Evolutionary conservation across 2,329 filamentous ascomycete species (phyloP).

Genomic region (Arthrobotrys entomopaga): DNA sequence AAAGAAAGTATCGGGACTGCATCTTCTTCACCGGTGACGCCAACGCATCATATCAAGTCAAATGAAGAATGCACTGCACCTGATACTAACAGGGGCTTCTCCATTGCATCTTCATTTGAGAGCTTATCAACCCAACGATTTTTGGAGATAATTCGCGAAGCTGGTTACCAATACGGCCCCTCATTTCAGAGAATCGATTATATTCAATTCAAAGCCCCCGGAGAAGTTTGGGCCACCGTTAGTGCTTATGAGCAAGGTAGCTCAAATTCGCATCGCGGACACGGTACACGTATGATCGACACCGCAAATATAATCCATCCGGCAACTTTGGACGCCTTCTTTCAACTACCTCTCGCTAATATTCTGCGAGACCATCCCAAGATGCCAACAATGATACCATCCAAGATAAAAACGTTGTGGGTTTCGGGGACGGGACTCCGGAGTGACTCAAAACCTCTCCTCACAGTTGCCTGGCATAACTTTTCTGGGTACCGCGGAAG

Average conservation of each 20-base stretch:
- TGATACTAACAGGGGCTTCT: background rate
- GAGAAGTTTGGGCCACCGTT: background rate
- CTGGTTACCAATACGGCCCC: conserved; percentile 63
- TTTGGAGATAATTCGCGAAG: conserved; percentile 60
- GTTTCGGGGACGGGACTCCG: conserved; percentile 19
- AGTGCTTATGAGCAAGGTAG: background rate
- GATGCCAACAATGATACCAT: conserved; percentile 32
- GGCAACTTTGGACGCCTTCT: conserved; percentile 63
- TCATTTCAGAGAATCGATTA: conserved; percentile 61
- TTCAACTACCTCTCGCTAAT: conserved; percentile 63
- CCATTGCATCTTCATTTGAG: background rate
- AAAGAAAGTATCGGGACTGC: background rate
- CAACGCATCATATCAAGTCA: background rate
- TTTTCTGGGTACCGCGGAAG: conserved; percentile 35
- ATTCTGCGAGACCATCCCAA: conserved; percentile 42
- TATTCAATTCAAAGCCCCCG: conserved; percentile 42
- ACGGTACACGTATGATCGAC: conserved; percentile 59
- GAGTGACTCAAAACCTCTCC: background rate
- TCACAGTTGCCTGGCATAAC: conserved; percentile 9
- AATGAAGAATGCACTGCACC: background rate
- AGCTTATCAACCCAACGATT: conserved; percentile 35
- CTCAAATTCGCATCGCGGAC: background rate
- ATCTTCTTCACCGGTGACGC: background rate
- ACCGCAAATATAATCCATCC: conserved; percentile 65
- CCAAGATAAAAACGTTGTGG: conserved; percentile 36